Base-by-base conservation (phyloP, 2,329 filamentous ascomycete genomes). In the Arthrocladium fulminans region DNA sequence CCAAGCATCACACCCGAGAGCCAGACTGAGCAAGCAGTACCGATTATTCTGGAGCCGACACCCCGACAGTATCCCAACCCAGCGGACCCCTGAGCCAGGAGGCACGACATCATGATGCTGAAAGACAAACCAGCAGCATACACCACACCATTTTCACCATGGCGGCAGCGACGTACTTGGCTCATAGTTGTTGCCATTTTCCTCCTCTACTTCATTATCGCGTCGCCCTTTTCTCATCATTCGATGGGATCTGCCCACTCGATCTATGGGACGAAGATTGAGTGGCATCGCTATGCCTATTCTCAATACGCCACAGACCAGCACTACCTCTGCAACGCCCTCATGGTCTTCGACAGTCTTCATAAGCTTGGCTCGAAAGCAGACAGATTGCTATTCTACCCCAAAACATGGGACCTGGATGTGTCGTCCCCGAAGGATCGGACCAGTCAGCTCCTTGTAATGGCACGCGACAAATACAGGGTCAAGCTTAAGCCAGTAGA, bases 381-480 rank as follows among this genome's bases (percentile, higher is more conserved):
- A 2, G 63, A 67, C 15, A 61, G 66, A 4, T 53, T 70, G 8
- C 55, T 71, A 23, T 66, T 70, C 45, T 70, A 69, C 47, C 68
- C 68, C 1, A 55, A 64, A n/a, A 53, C 61, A 17, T 68, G 67
- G 66, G 53, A 65, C 35, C 40, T 59, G 3, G 54, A 66, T 3
- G 58, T 62, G 9, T 54, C 54, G 41, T 54, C 57, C 13, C 13
- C 15, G 10, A 32, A 45, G 20, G 42, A 45, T n/a, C 42, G 42
- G 3, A 51, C 48, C 25, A 71, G 70, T 49, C 70, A 73, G 52
- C 59, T 79, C 51, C 60, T 79, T 12, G 56, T 67, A 4, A 52
- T 73, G 55, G 76, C 76, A 19, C 64, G 66, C 52, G 66, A 73
- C 46, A 59, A 64, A 17, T 78, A 75, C 60, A 67, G 71, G 7